Evolutionary conservation across 1,139 yeast genomes (phyloP).

Genomic region (Sugiyamaella japonica): DNA sequence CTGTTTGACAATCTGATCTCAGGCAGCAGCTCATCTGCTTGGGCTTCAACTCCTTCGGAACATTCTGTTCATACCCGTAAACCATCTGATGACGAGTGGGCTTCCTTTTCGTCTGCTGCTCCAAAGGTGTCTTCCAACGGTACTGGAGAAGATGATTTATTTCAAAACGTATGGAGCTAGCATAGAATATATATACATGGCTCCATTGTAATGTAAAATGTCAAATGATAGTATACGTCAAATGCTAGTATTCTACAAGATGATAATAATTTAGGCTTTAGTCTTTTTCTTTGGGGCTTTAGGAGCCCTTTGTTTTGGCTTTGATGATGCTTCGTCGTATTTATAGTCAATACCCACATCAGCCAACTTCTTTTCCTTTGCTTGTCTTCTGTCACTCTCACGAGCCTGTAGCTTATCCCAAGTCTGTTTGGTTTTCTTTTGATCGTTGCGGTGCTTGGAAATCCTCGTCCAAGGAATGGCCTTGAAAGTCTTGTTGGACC

Average conservation of each 20-base stretch:
- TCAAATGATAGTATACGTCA: too few relatives aligned
- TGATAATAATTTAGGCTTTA: constrained; percentile 18
- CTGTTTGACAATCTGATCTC: constrained; percentile 40
- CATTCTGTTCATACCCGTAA: constrained; percentile 15
- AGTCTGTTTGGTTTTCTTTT: constrained; percentile 56
- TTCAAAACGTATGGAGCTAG: constrained; percentile 63
- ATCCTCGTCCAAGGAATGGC: constrained; percentile 64
- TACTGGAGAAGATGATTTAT: constrained; percentile 57
- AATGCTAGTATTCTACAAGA: constrained; percentile 13
- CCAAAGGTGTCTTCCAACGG: constrained; percentile 26
- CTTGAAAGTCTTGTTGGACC: constrained; percentile 56
- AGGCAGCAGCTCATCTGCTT: constrained; percentile 20
- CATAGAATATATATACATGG: not conserved
- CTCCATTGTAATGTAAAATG: too few relatives aligned
- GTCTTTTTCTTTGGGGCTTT: constrained; percentile 1
- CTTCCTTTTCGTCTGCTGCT: constrained; percentile 32
- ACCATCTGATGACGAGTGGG: constrained; percentile 31
- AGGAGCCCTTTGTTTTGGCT: not conserved
- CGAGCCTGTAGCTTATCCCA: constrained; percentile 59
- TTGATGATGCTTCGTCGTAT: constrained; percentile 21
- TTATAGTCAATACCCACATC: constrained; percentile 53
- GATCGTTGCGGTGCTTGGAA: constrained; percentile 55
- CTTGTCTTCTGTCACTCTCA: constrained; percentile 49
- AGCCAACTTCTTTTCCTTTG: constrained; percentile 51
- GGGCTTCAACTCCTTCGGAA: constrained; percentile 23